Percentiles rank a stretch among this genome's conserved stretches.
These are phyloP conservation scores for Pseudopithomyces chartarum DNA, from an alignment of 2,329 filamentous ascomycete species.

Conservation along the genomic window DNA sequence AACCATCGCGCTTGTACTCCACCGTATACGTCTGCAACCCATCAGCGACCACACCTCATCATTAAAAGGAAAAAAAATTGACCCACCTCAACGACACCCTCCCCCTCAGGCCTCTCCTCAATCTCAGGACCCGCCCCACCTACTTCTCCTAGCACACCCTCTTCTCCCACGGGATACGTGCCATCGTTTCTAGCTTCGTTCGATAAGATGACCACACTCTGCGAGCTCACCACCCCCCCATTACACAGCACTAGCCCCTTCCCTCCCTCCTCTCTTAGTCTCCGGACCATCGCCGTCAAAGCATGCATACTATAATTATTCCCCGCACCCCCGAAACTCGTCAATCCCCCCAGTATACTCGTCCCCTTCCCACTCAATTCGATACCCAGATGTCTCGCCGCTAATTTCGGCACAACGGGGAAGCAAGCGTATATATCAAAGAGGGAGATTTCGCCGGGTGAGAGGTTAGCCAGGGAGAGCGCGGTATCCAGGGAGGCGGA, in stretches of 20 bases:
- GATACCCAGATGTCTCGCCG: conserved; percentile 65
- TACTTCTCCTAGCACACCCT: conserved; percentile 39
- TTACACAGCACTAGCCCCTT: conserved; percentile 68
- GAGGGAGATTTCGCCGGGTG: conserved; percentile 60
- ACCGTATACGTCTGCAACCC: conserved; percentile 62
- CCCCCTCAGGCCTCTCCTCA: conserved; percentile 52
- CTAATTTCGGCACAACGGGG: conserved; percentile 71
- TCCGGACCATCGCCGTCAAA: conserved; percentile 48
- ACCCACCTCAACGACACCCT: conserved; percentile 59
- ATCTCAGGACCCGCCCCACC: conserved; percentile 48
- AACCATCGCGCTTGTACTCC: conserved; percentile 59
- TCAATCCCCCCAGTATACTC: conserved; percentile 68
- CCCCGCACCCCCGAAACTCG: conserved; percentile 71
- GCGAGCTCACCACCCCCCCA: conserved; percentile 68
- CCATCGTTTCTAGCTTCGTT: conserved; percentile 48
- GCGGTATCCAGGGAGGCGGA: conserved; percentile 62
- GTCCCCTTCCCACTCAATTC: conserved; percentile 58
- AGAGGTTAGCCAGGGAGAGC: conserved; percentile 54
- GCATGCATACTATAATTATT: conserved; percentile 75
- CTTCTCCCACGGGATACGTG: conserved; percentile 56
- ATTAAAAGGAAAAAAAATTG: neutral
- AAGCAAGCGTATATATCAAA: conserved; percentile 73
- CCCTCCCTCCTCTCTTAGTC: conserved; percentile 54
- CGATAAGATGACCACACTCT: conserved; percentile 66
- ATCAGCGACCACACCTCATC: conserved; percentile 5